phyloP scores from a whole-genome alignment of 1,284 basidiomycete species.

The Pyrrhoderma lamaoense region DNA sequence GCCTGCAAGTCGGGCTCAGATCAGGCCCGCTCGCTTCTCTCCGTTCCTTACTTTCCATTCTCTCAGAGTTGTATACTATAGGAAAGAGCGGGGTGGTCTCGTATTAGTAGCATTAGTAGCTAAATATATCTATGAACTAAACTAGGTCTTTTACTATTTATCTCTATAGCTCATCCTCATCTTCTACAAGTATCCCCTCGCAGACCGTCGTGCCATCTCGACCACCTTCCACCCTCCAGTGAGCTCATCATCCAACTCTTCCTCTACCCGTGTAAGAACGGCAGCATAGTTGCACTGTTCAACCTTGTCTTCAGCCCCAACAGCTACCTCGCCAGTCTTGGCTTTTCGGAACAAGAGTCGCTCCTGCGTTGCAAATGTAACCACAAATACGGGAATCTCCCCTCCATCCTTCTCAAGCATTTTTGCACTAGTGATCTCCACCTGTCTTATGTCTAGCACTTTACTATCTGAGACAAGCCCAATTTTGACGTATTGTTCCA shows the following conservation, averaged over 20 bases:
- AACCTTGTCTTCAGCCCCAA: slow-evolving; percentile 85
- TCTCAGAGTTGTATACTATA: too few relatives aligned
- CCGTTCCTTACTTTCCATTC: too few relatives aligned
- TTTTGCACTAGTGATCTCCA: slow-evolving; percentile 75
- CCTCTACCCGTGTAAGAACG: slow-evolving; percentile 82
- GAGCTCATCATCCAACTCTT: slow-evolving; percentile 83
- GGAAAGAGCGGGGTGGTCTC: too few relatives aligned
- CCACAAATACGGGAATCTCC: slow-evolving; percentile 84
- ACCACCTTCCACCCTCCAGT: slow-evolving; percentile 98
- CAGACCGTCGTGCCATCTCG: slow-evolving; percentile 46
- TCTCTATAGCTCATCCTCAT: too few relatives aligned
- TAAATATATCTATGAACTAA: too few relatives aligned
- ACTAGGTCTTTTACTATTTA: too few relatives aligned
- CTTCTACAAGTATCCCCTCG: slow-evolving; percentile 31
- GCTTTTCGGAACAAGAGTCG: slow-evolving; percentile 87
- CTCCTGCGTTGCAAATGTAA: slow-evolving; percentile 93
- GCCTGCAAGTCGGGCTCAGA: too few relatives aligned
- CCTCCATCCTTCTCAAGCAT: slow-evolving; percentile 68
- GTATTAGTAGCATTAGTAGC: too few relatives aligned
- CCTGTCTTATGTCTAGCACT: slow-evolving; percentile 90
- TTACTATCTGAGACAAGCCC: slow-evolving; percentile 87
- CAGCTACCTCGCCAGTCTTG: slow-evolving; percentile 76
- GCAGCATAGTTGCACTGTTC: slow-evolving; percentile 93
- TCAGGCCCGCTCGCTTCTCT: too few relatives aligned
- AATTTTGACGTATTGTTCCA: slow-evolving; percentile 90